Conservation (phyloP, 1,284 basidiomycete genomes). For the Kwoniella shivajii region DNA sequence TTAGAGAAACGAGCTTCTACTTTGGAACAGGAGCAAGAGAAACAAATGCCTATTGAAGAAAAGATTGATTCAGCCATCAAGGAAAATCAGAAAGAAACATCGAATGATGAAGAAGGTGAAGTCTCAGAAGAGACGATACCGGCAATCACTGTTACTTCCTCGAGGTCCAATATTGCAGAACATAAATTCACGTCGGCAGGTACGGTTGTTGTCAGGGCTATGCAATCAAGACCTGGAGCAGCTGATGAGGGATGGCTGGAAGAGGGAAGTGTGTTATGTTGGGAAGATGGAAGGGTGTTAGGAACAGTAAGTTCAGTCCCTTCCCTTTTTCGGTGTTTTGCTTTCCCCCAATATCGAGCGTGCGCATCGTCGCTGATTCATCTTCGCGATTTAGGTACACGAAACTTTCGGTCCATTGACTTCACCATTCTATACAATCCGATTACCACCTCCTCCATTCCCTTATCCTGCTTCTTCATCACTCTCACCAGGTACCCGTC, state of each 20-base stretch:
- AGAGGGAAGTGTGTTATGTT: slow-evolving; percentile 58
- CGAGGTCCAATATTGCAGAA: not conserved
- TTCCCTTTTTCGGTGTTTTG: slow-evolving; percentile 15
- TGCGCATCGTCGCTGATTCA: not conserved
- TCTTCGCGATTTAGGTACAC: slow-evolving; percentile 47
- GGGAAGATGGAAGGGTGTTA: slow-evolving; percentile 57
- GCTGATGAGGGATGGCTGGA: slow-evolving; percentile 56
- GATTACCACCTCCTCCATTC: slow-evolving; percentile 51
- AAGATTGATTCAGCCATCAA: no score
- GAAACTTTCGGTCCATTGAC: slow-evolving; percentile 62
- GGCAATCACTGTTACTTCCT: not conserved
- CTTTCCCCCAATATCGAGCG: not conserved
- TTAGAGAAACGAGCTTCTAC: slow-evolving; percentile 22
- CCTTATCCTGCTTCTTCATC: slow-evolving; percentile 36
- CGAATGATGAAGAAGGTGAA: slow-evolving; percentile 4
- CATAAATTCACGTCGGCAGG: slow-evolving; percentile 50
- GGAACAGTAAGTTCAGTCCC: slow-evolving; percentile 53
- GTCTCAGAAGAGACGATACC: not conserved
- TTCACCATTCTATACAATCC: slow-evolving; percentile 58
- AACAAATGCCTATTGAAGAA: no score
- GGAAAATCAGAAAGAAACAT: not conserved
- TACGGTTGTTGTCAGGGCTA: slow-evolving; percentile 54
- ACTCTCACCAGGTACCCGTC: slow-evolving; percentile 35
- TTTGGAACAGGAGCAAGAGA: slow-evolving; percentile 1
- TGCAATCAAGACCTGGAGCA: slow-evolving; percentile 35